Evolutionary conservation across 2,329 filamentous ascomycete species (phyloP).

Genomic region (Onygenales sp.): DNA sequence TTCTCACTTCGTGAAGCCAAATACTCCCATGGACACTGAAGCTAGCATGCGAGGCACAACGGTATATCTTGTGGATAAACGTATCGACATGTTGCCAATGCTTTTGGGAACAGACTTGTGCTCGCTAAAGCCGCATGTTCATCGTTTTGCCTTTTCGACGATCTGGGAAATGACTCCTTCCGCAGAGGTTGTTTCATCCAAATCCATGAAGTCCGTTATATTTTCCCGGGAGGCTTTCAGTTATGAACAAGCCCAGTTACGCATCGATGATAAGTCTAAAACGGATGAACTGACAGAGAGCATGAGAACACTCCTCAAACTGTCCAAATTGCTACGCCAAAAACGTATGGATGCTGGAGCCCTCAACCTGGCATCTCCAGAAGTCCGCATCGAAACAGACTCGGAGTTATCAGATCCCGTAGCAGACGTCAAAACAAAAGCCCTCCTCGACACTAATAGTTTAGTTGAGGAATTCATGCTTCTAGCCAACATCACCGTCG

Average conservation of each 20-base stretch:
- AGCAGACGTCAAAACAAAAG: constrained; percentile 84
- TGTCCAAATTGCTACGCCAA: constrained; percentile 87
- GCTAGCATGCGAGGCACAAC: constrained; percentile 91
- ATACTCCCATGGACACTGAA: constrained; percentile 94
- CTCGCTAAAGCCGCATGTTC: constrained; percentile 95
- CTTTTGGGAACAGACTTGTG: constrained; percentile 92
- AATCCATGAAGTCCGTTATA: constrained; percentile 97
- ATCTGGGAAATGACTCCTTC: constrained; percentile 81
- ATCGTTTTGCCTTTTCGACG: constrained; percentile 78
- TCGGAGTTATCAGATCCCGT: constrained; percentile 93
- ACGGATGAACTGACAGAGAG: constrained; percentile 82
- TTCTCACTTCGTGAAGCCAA: constrained; percentile 96
- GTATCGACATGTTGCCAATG: constrained; percentile 98
- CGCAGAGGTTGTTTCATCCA: constrained; percentile 73
- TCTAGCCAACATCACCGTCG: constrained; percentile 92
- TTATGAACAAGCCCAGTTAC: constrained; percentile 90
- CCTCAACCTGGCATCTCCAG: constrained; percentile 90
- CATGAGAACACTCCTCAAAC: constrained; percentile 75
- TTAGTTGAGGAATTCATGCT: constrained; percentile 99
- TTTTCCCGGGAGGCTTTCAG: constrained; percentile 93
- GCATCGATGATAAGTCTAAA: constrained; percentile 82
- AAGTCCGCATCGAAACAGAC: constrained; percentile 91
- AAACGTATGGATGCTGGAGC: constrained; percentile 96
- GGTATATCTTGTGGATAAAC: constrained; percentile 96
- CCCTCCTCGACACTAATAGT: constrained; percentile 89